These are phyloP conservation scores for Mycena sanguinolenta DNA, from an alignment of 768 basidiomycete genomes.

Conservation along the genomic window DNA sequence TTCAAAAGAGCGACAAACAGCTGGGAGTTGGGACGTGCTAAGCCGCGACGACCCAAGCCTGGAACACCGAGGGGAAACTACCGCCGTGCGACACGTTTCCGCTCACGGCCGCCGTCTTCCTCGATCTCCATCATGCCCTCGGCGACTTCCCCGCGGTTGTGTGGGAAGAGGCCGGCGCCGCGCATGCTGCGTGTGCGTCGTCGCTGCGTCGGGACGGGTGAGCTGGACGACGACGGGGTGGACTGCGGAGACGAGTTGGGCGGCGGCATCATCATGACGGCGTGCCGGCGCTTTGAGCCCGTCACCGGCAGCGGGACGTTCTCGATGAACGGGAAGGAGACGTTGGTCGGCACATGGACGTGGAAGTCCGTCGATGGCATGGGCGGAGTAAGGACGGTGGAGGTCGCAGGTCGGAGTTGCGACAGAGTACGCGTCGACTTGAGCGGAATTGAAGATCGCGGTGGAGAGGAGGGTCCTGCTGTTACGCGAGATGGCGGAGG, in stretches of 20 bases:
- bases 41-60: slow-evolving; percentile 4
- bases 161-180: slow-evolving; percentile 47
- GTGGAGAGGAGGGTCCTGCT: slow-evolving; percentile 29
- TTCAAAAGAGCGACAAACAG: slow-evolving; percentile 34
- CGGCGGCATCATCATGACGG: slow-evolving; percentile 84
- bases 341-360: slow-evolving; percentile 34
- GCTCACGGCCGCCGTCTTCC: slow-evolving; percentile 77
- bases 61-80: slow-evolving; percentile 41
- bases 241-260: slow-evolving; percentile 56
- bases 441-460: slow-evolving; percentile 32
- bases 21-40: slow-evolving; percentile 9
- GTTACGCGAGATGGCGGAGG: slow-evolving; percentile 44
- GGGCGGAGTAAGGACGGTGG: slow-evolving; percentile 33
- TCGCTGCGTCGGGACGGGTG: slow-evolving; percentile 47
- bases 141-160: slow-evolving; percentile 56
- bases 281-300: slow-evolving; percentile 82
- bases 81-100: slow-evolving; percentile 80
- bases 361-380: slow-evolving; percentile 37
- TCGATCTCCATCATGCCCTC: slow-evolving; percentile 77
- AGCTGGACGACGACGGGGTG: slow-evolving; percentile 52
- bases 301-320: slow-evolving; percentile 60
- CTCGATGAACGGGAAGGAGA: slow-evolving; percentile 50
- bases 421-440: slow-evolving; percentile 22
- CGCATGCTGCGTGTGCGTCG: slow-evolving; percentile 70
- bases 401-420: slow-evolving; percentile 19